A percentile compares a stretch with the other conserved stretches of the same genome.
phyloP scores from a whole-genome alignment of 148 eudicot species.

The Gaultheria prostrata region DNA sequence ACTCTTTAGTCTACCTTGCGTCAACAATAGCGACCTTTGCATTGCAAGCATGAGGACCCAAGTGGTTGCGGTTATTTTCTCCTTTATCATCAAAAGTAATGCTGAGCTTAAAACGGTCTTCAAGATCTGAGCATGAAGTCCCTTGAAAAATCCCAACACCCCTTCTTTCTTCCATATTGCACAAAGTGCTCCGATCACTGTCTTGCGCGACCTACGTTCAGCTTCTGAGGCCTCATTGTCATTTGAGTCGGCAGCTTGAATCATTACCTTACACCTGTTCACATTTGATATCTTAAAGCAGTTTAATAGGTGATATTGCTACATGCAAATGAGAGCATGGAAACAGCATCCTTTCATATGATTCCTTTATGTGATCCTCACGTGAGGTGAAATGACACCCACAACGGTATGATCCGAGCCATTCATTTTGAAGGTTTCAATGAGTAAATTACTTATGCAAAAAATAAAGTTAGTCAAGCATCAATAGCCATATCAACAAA shows the following conservation, averaged over 20 bases:
- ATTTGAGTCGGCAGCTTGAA: conserved; percentile 37
- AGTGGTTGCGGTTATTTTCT: conserved; percentile 37
- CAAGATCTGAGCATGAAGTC: conserved; percentile 45
- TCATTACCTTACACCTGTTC: conserved; percentile 49
- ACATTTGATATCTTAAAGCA: neutral
- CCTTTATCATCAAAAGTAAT: conserved; percentile 47
- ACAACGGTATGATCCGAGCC: neutral
- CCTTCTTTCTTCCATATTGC: conserved; percentile 46
- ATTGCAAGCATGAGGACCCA: conserved; percentile 43
- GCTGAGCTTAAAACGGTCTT: conserved; percentile 51
- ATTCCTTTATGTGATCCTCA: neutral
- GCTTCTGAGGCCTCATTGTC: conserved; percentile 21
- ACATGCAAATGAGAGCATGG: neutral
- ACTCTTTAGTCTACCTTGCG: conserved; percentile 31
- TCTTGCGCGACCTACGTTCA: conserved; percentile 26
- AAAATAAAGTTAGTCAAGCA: neutral
- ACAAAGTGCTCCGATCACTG: conserved; percentile 27
- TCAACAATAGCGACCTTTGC: conserved; percentile 24
- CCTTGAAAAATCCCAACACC: conserved; percentile 40
- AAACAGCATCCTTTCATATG: neutral
- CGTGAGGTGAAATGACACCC: neutral
- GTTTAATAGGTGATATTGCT: neutral
- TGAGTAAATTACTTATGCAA: neutral
- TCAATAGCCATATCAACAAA: neutral
- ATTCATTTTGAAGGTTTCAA: neutral